Base-by-base conservation (phyloP, 306 rosid species). In the Senna siamea region DNA sequence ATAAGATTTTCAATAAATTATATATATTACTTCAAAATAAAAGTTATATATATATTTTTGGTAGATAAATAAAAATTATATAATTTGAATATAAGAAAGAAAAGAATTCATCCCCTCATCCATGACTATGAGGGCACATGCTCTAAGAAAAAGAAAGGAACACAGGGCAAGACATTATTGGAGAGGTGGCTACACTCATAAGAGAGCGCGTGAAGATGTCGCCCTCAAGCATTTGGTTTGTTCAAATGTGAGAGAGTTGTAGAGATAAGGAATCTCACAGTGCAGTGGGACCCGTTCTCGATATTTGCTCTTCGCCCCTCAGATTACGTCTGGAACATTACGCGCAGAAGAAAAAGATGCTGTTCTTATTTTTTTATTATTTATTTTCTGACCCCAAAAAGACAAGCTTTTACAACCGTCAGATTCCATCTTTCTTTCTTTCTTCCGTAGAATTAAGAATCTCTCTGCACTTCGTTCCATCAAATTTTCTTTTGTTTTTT, bases 191-290 rank as follows among this genome's bases (percentile, higher is more conserved):
- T 17, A 46, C 13, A 34, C 64, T 30, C 2, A 20, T 18, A 52
- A 34, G 14, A 58, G 1, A 48, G 75, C 73, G 79, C 44, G 79
- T 56, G 80, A 60, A 75, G 18, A 48, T 9, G 23, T 61, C 50
- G 58, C 32, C 22, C 71, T 63, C 47, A 71, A 20, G 26, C 60
- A 76, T 7, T 46, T 47, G 77, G 23, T 17, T 63, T 38, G 69
- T 17, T n/a, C 10, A 30, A 11, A 46, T n/a, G n/a, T 7, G 17
- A 44, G 37, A 12, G 7, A 20, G 55, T 61, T 71, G 50, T 59
- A 20, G 83, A 75, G 85, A 84, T 77, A 66, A 78, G 88, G 85
- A 80, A 80, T 84, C 82, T 69, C 41, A 18, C 13, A 6, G 58
- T 13, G 20, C 9, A 55, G 76, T 20, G 46, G 84, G 71, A 37